Base-by-base conservation (phyloP, 345 rosid species). In the Clarkia xantiana region DNA sequence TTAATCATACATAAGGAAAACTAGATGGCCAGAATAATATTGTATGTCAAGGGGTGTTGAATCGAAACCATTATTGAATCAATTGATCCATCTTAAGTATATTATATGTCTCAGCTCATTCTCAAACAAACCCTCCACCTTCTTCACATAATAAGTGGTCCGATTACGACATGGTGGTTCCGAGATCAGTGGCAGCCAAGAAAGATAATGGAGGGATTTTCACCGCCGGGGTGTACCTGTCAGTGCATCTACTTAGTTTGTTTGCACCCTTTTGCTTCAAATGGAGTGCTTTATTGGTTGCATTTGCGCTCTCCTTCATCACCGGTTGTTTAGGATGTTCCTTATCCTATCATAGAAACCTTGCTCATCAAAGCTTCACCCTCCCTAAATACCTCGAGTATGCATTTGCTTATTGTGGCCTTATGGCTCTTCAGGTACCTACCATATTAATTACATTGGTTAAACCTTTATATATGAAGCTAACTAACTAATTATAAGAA, bases 371-470 rank as follows among this genome's bases (percentile, higher is more conserved):
- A 53, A 80, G 81, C 59, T 88, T 88, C 67, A 76, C 74, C 70
- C 71, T 84, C 18, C 86, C 94, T 10, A 86, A 79, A 59, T 79
- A 78, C 88, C 94, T 90, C 15, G 95, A 86, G 68, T 90, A 90
- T 61, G 7, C 66, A 13, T 90, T 82, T 51, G 95, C 97, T 25
- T 82, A 80, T 58, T 86, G 88, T 51, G 95, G 88, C 38, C 78
- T 71, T 57, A 77, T 68, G 18, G 93, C 97, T 34, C 76, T 84
- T 56, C 95, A 89, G 87, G 94, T 89, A 25, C 4, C 5, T 6
- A 11, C 9, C 10, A 5, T n/a, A n/a, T n/a, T n/a, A n/a, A n/a
- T n/a, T n/a, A n/a, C n/a, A n/a, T n/a, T n/a, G n/a, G n/a, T n/a
- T n/a, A n/a, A n/a, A n/a, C n/a, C n/a, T n/a, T n/a, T n/a, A n/a